Evolutionary conservation across 352 stramenopile species (phyloP).

Genomic region (Phytophthora melonis): DNA sequence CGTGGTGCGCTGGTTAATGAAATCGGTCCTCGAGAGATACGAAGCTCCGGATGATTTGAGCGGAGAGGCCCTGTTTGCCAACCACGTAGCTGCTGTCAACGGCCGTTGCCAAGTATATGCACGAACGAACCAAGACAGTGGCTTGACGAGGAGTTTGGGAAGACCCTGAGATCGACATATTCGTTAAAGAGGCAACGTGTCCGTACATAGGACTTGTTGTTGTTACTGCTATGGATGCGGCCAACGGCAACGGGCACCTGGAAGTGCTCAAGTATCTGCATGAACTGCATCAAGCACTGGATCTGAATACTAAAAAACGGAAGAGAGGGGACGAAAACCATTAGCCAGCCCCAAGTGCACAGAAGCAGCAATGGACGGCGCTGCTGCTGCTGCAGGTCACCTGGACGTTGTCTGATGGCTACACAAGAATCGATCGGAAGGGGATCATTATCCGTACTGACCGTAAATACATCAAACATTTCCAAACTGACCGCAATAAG

Average conservation of each 20-base stretch:
- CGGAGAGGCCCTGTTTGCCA: too few relatives aligned
- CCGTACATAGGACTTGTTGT: not conserved
- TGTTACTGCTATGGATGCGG: not conserved
- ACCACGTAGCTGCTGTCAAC: too few relatives aligned
- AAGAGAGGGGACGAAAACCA: not conserved
- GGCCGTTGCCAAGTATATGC: not conserved
- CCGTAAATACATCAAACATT: too few relatives aligned
- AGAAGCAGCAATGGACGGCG: not conserved
- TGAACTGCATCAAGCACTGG: not conserved
- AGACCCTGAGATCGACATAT: not conserved
- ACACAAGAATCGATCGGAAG: not conserved
- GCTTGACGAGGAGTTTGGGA: not conserved
- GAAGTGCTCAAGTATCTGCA: not conserved
- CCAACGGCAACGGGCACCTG: not conserved
- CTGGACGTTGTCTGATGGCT: too few relatives aligned
- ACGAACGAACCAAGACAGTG: not conserved
- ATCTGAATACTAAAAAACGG: not conserved
- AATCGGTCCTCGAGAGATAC: not conserved
- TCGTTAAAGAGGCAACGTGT: not conserved
- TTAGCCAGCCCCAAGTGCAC: not conserved
- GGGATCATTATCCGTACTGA: too few relatives aligned
- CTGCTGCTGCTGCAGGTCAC: not conserved
- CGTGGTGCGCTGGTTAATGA: not conserved
- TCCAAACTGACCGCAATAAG: too few relatives aligned
- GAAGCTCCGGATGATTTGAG: not conserved